phyloP scores from a whole-genome alignment of 2,329 filamentous ascomycete species.

The Neofusicoccum sp. region DNA sequence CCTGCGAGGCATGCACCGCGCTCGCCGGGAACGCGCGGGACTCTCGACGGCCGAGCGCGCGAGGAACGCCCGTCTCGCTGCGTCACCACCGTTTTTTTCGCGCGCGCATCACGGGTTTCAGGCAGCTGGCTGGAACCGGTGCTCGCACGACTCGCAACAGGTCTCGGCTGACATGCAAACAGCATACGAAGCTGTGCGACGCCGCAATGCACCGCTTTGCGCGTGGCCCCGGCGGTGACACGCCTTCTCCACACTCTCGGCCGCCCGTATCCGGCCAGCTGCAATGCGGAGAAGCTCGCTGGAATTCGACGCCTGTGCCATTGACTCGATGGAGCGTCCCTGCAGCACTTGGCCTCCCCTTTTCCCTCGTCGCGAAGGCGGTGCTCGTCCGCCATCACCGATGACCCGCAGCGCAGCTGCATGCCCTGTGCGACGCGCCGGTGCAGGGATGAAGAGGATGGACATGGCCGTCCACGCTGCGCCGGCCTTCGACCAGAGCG shows the following conservation, averaged over 20 bases:
- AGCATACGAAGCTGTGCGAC: constrained; percentile 2
- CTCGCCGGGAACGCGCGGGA: constrained; percentile 1
- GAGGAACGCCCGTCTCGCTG: neutral
- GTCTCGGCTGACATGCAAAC: constrained; percentile 9
- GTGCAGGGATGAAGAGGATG: no score
- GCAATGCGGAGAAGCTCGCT: neutral
- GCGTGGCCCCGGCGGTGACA: constrained; percentile 3
- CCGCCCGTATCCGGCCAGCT: neutral
- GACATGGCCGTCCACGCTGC: no score
- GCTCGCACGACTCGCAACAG: neutral
- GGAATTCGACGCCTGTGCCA: neutral
- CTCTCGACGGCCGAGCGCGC: neutral
- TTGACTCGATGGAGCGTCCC: constrained; percentile 8
- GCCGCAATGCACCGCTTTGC: neutral
- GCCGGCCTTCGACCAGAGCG: no score
- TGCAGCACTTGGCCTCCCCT: neutral
- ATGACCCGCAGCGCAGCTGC: no score
- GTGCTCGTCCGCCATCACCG: neutral
- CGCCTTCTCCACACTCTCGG: constrained; percentile 7
- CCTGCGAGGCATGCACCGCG: neutral
- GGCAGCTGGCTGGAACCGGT: neutral
- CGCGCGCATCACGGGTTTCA: neutral
- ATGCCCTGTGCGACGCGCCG: no score
- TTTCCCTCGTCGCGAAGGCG: neutral
- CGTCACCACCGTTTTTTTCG: neutral